Percentiles rank a stretch among this genome's conserved stretches.
These are phyloP conservation scores for Beauveria scarabaeidicola DNA, from an alignment of 2,329 filamentous ascomycete genomes.

Conservation along the genomic window DNA sequence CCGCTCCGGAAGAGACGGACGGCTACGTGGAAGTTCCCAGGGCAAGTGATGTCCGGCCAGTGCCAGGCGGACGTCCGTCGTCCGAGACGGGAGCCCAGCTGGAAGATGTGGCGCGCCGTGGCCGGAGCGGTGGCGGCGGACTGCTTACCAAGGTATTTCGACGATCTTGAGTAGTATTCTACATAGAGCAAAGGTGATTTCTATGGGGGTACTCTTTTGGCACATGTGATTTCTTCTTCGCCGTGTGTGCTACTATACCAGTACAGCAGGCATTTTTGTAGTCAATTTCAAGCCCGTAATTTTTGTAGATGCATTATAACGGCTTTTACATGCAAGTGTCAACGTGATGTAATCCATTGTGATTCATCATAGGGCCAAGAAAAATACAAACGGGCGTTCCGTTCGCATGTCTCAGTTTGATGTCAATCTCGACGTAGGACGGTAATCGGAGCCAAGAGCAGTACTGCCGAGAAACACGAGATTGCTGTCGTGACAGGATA, in stretches of 20 bases:
- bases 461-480: not conserved
- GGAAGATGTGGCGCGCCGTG: slow-evolving; percentile 13
- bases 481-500: not conserved
- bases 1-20: slow-evolving; percentile 21
- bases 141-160: slow-evolving; percentile 30
- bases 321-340: not conserved
- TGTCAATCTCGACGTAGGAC: not conserved
- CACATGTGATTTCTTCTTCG: not conserved
- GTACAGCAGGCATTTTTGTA: not conserved
- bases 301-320: not conserved
- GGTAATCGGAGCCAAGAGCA: not conserved
- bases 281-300: not conserved
- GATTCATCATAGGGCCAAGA: not conserved
- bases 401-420: not conserved
- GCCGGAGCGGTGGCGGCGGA: slow-evolving; percentile 20
- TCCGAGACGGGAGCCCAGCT: slow-evolving; percentile 15
- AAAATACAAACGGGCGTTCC: not conserved
- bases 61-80: slow-evolving; percentile 14
- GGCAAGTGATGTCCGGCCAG: slow-evolving; percentile 17
- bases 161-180: slow-evolving; percentile 11
- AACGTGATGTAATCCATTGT: not conserved
- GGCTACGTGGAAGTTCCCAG: slow-evolving; percentile 28
- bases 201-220: not conserved
- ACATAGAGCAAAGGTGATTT: not conserved
- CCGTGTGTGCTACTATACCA: not conserved